A percentile compares a stretch with the other conserved stretches of the same genome.
These are phyloP conservation scores for Dactylonectria estremocensis DNA, from an alignment of 2,329 filamentous ascomycete genomes.

Conservation along the genomic window DNA sequence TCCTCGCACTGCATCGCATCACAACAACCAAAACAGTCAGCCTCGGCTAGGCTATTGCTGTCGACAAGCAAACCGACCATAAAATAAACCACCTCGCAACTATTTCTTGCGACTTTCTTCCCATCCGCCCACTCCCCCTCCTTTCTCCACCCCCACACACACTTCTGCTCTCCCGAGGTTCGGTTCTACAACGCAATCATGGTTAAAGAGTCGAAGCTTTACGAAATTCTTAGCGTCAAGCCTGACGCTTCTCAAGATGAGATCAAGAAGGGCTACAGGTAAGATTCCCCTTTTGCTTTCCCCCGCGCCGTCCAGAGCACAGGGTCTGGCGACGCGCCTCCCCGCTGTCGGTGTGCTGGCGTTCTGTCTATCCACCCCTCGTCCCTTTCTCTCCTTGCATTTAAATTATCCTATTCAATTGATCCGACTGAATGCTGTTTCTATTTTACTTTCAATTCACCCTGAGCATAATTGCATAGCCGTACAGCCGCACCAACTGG, in stretches of 20 bases:
- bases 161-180: constrained; percentile 19
- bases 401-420: constrained; percentile 6
- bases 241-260: constrained; percentile 89
- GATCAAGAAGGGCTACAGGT: constrained; percentile 97
- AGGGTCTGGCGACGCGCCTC: constrained; percentile 15
- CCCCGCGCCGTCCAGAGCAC: neutral
- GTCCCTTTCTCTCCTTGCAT: neutral
- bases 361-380: neutral
- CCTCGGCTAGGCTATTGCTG: constrained; percentile 18
- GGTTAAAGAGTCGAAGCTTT: constrained; percentile 96
- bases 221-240: constrained; percentile 87
- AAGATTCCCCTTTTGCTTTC: constrained; percentile 53
- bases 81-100: constrained; percentile 6
- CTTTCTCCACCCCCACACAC: constrained; percentile 14
- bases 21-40: constrained; percentile 20
- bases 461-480: neutral
- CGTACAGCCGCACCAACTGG: constrained; percentile 2
- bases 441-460: constrained; percentile 6
- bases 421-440: neutral
- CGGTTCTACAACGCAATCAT: constrained; percentile 66
- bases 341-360: constrained; percentile 6
- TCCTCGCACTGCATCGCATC: constrained; percentile 17
- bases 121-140: constrained; percentile 16
- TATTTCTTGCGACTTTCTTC: constrained; percentile 4
- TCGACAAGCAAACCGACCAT: constrained; percentile 11